Conservation (phyloP, 306 rosid species). For the Medicago ruthenica region DNA sequence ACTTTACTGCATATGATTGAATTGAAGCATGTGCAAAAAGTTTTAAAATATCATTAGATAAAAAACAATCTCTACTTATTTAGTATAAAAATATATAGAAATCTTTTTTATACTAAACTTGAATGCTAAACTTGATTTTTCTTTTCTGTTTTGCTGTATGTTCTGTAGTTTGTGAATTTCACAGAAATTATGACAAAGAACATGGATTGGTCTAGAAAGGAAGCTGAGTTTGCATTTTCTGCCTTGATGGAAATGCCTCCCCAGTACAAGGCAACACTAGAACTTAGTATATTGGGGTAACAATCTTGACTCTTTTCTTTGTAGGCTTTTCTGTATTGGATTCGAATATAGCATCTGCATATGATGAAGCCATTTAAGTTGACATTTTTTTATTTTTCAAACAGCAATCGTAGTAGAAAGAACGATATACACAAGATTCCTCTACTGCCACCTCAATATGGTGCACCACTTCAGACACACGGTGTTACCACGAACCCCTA, state of each 20-base stretch:
- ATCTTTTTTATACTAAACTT: too few relatives aligned
- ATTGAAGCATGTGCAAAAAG: too few relatives aligned
- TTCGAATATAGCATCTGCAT: conserved; percentile 33
- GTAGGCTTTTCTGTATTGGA: conserved; percentile 9
- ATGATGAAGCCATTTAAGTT: conserved; percentile 31
- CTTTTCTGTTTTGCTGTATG: conserved; percentile 32
- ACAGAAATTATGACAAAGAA: conserved; percentile 89
- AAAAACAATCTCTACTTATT: too few relatives aligned
- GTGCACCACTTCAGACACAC: conserved; percentile 61
- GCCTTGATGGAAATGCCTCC: conserved; percentile 95
- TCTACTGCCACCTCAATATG: conserved; percentile 86
- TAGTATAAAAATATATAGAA: too few relatives aligned
- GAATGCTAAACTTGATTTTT: conserved; percentile 4
- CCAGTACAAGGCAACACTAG: conserved; percentile 89
- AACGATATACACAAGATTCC: conserved; percentile 65
- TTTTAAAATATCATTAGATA: too few relatives aligned
- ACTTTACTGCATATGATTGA: too few relatives aligned
- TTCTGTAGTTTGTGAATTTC: conserved; percentile 90
- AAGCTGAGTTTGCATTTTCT: conserved; percentile 84
- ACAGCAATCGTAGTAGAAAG: conserved; percentile 70
- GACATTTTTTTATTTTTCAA: conserved; percentile 21
- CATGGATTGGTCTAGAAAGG: conserved; percentile 75
- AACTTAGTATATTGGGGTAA: conserved; percentile 85
- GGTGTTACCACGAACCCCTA: conserved; percentile 46
- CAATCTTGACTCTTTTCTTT: conserved; percentile 21